A percentile compares a stretch with the other conserved stretches of the same genome.
These are phyloP conservation scores for Euphorbia lathyris DNA, from an alignment of 345 rosid species.

Conservation along the genomic window DNA sequence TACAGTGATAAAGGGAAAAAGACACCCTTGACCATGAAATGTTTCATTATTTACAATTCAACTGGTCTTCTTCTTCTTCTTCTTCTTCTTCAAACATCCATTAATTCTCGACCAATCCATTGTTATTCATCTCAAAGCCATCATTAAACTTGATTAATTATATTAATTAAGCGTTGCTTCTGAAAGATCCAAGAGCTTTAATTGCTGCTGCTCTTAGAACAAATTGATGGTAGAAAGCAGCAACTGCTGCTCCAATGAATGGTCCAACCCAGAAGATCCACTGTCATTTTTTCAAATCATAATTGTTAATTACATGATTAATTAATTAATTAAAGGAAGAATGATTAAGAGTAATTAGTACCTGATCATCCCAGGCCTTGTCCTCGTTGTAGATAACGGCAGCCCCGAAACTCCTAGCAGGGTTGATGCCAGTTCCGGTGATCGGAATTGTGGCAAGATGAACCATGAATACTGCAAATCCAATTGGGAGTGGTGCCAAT, in stretches of 20 bases:
- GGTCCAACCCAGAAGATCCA: conserved; percentile 99
- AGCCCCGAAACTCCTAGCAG: conserved; percentile 96
- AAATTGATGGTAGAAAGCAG: conserved; percentile 76
- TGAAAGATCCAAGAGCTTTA: conserved; percentile 79
- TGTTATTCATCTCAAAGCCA: conserved; percentile 22
- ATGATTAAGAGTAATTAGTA: conserved; percentile 17
- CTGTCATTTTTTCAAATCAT: conserved; percentile 27
- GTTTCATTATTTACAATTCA: conserved; percentile 38
- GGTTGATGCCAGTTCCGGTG: conserved; percentile 95
- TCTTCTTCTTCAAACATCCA: conserved; percentile 2
- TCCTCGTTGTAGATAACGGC: conserved; percentile 74
- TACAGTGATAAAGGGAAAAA: not conserved
- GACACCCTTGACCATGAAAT: conserved; percentile 23
- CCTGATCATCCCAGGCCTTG: conserved; percentile 96
- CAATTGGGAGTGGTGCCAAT: conserved; percentile 94
- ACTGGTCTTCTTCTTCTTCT: too few relatives aligned
- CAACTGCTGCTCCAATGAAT: conserved; percentile 72
- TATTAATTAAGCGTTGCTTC: conserved; percentile 59
- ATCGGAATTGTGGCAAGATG: conserved; percentile 89
- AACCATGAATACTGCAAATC: conserved; percentile 97
- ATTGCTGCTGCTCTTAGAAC: conserved; percentile 75
- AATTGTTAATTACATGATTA: not conserved
- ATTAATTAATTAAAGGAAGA: too few relatives aligned
- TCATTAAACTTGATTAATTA: not conserved
- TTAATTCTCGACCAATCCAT: conserved; percentile 9